Base-by-base conservation (phyloP, 2,329 filamentous ascomycete genomes). In the Diaporthe citri region DNA sequence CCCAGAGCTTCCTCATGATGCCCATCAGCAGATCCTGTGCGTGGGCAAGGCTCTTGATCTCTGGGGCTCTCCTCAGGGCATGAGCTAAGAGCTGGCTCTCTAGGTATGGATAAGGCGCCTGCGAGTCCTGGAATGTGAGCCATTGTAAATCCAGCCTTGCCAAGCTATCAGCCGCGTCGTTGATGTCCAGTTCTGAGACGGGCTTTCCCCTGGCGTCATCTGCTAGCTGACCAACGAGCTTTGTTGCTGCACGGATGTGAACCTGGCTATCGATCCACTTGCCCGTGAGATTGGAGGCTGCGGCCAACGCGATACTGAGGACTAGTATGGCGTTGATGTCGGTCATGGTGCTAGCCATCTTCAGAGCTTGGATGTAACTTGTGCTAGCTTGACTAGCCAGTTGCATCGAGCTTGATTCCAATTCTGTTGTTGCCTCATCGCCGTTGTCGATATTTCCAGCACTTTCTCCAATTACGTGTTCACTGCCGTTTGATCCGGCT, bases 51-150 rank as follows among this genome's bases (percentile, higher is more conserved):
- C 75, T 74, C 31, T 71, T 55, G 17, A 75, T 59, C 20, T 46
- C 52, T 17, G 39, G 17, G 25, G 59, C 52, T 8, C 12, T 52
- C 74, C 41, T 46, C 1, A 60, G 10, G 17, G 46, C 55, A 15
- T 66, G 74, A n/a, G 15, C 22, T 4, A 55, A 12, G 7, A 73
- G 25, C 17, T 22, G 69, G 10, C n/a, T 69, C 0, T 77, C 70
- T 22, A 71, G 73, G 57, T 79, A 81, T 15, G 79, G 78, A 73
- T 83, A 83, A 1, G 82, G 82, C 3, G 81, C 80, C 6, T 75
- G 78, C 0, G 78, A 79, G 41, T 84, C 83, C 2, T 78, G 79
- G 56, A 84, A 83, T 0, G 82, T 80, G 80, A 84, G 81, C 76
- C 80, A 81, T 52, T 82, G 80, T 7, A 84, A 34, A 56, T 84